Conservation (phyloP, 371 early-diverging fungal species). For the Funneliformis caledonium region DNA sequence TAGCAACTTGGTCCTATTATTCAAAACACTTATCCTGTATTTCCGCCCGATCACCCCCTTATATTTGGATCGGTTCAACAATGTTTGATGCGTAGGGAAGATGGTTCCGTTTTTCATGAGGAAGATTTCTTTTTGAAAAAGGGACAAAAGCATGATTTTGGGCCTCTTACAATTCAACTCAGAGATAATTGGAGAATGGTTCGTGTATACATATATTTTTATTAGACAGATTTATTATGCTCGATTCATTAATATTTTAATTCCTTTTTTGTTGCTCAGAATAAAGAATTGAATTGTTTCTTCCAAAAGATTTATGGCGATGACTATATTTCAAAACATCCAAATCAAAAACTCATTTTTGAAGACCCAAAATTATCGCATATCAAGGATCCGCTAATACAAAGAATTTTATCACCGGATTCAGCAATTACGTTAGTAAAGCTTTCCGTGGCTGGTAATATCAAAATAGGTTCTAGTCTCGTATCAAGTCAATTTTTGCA, state of each 20-base stretch:
- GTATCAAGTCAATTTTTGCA: conserved; percentile 41
- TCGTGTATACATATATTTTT: conserved; percentile 21
- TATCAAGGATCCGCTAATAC: conserved; percentile 44
- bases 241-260: background rate
- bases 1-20: conserved; percentile 64
- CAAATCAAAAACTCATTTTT: background rate
- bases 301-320: conserved; percentile 61
- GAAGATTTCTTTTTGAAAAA: conserved; percentile 48
- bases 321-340: conserved; percentile 44
- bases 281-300: conserved; percentile 56
- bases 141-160: conserved; percentile 52
- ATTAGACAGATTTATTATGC: background rate
- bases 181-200: conserved; percentile 69
- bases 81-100: conserved; percentile 58
- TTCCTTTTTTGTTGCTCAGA: conserved; percentile 44
- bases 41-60: conserved; percentile 48
- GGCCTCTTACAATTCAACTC: conserved; percentile 61
- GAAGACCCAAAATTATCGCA: conserved; percentile 37
- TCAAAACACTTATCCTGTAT: conserved; percentile 52
- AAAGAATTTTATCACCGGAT: conserved; percentile 49
- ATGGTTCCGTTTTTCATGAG: conserved; percentile 49
- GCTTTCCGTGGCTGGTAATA: conserved; percentile 37
- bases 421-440: conserved; percentile 53
- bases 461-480: conserved; percentile 31
- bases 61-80: conserved; percentile 62